Evolutionary conservation across 169 alveolate species (phyloP).

Genomic region (Cryptosporidium sp.): DNA sequence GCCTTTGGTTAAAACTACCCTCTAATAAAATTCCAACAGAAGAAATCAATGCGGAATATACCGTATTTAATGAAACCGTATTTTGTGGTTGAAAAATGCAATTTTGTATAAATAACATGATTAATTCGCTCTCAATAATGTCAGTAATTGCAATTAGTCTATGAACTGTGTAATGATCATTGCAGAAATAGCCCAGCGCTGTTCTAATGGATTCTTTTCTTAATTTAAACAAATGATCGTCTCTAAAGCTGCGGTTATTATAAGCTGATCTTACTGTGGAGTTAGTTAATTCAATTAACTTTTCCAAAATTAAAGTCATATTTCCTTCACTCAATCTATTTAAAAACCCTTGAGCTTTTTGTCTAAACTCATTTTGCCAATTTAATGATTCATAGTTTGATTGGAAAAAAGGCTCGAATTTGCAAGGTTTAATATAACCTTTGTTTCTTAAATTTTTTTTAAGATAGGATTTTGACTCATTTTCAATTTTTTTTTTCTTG

Average conservation of each 20-base stretch:
- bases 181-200: not conserved
- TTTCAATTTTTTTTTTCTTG: not conserved
- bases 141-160: constrained; percentile 31
- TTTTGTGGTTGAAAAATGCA: constrained; percentile 31
- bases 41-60: constrained; percentile 38
- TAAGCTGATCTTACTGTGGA: not conserved
- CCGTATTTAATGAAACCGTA: constrained; percentile 45
- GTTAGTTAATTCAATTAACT: constrained; percentile 5
- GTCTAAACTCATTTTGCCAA: constrained; percentile 18
- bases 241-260: not conserved
- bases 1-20: not conserved
- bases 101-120: constrained; percentile 25
- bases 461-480: not conserved
- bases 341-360: constrained; percentile 40
- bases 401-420: not conserved
- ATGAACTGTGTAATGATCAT: not conserved
- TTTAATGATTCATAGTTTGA: not conserved
- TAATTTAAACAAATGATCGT: not conserved
- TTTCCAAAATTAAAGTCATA: constrained; percentile 43
- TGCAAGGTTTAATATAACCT: not conserved
- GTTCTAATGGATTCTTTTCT: constrained; percentile 8
- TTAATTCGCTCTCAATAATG: constrained; percentile 15
- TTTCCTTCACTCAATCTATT: constrained; percentile 73
- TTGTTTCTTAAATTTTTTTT: not conserved
- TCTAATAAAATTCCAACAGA: constrained; percentile 41